phyloP scores from a whole-genome alignment of 139 green algal genomes.

The Chlamydomonas schloesseri region DNA sequence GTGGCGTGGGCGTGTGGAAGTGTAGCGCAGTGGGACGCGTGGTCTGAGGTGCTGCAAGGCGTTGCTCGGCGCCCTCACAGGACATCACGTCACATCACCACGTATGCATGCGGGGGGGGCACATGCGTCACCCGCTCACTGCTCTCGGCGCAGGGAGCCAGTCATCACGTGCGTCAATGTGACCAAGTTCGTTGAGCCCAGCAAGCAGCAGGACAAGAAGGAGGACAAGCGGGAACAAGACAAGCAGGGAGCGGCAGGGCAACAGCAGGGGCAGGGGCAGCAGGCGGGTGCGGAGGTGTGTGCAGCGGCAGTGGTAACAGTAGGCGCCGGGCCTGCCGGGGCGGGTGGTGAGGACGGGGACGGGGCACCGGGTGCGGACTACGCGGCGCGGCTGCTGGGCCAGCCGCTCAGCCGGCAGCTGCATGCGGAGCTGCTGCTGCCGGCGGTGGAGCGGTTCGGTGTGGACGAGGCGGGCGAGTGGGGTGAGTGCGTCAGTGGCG shows the following conservation, averaged over 20 bases:
- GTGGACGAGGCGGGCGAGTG: slow-evolving; percentile 43
- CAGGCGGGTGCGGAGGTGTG: background rate
- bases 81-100: too few species aligned
- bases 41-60: too few species aligned
- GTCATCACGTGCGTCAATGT: slow-evolving; percentile 39
- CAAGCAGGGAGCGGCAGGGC: background rate
- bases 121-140: too few species aligned
- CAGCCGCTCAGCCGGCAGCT: background rate
- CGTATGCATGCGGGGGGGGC: too few species aligned
- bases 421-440: background rate
- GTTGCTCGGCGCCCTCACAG: too few species aligned
- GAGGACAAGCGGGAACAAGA: background rate
- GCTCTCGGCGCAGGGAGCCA: background rate
- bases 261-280: background rate
- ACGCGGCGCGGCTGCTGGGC: slow-evolving; percentile 6
- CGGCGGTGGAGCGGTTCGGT: background rate
- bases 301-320: background rate
- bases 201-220: too few species aligned
- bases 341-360: background rate
- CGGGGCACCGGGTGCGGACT: background rate
- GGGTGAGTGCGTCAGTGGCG: too few species aligned
- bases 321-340: too few species aligned
- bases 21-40: too few species aligned
- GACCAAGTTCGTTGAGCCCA: slow-evolving; percentile 13
- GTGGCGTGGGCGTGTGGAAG: too few species aligned